Evolutionary conservation across 192 early-diverging fungal genomes (phyloP).

Genomic region (Coemansia guatemalensis): DNA sequence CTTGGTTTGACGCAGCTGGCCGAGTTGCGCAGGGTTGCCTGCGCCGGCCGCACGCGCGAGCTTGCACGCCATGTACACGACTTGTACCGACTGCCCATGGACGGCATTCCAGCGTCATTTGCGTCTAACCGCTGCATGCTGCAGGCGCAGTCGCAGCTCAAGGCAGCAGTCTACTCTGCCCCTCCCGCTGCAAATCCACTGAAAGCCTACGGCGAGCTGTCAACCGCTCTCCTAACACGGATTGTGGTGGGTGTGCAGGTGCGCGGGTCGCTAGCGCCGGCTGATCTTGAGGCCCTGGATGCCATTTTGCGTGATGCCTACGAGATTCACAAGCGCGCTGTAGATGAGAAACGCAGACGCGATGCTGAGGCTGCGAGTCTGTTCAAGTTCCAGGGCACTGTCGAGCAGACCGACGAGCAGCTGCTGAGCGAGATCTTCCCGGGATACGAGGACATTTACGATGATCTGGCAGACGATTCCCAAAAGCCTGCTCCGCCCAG

Average conservation of each 20-base stretch:
- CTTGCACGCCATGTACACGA: slow-evolving; percentile 8
- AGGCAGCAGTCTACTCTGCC: slow-evolving; percentile 30
- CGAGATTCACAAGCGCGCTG: slow-evolving; percentile 36
- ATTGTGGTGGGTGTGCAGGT: slow-evolving; percentile 29
- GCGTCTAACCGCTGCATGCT: slow-evolving; percentile 9
- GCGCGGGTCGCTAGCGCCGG: slow-evolving; percentile 19
- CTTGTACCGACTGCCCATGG: slow-evolving; percentile 34
- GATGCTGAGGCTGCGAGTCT: slow-evolving; percentile 40
- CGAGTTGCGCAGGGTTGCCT: slow-evolving; percentile 18
- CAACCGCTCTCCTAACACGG: slow-evolving; percentile 23
- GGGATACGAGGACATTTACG: slow-evolving; percentile 70
- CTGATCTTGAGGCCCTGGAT: slow-evolving; percentile 35
- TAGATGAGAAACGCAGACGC: slow-evolving; percentile 28
- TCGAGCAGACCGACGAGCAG: slow-evolving; percentile 67
- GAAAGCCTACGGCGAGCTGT: slow-evolving; percentile 30
- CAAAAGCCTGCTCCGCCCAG: slow-evolving; percentile 26
- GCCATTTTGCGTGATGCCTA: slow-evolving; percentile 33
- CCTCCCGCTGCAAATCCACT: slow-evolving; percentile 9
- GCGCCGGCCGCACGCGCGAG: background rate
- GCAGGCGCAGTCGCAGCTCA: slow-evolving; percentile 22
- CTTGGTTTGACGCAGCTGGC: slow-evolving; percentile 21
- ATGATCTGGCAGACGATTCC: slow-evolving; percentile 45
- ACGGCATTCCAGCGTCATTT: background rate
- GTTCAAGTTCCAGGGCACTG: slow-evolving; percentile 26
- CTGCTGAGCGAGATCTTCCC: slow-evolving; percentile 80